These are phyloP conservation scores for Pseudogymnoascus sp. DNA, from an alignment of 2,329 filamentous ascomycete species.

Conservation along the genomic window DNA sequence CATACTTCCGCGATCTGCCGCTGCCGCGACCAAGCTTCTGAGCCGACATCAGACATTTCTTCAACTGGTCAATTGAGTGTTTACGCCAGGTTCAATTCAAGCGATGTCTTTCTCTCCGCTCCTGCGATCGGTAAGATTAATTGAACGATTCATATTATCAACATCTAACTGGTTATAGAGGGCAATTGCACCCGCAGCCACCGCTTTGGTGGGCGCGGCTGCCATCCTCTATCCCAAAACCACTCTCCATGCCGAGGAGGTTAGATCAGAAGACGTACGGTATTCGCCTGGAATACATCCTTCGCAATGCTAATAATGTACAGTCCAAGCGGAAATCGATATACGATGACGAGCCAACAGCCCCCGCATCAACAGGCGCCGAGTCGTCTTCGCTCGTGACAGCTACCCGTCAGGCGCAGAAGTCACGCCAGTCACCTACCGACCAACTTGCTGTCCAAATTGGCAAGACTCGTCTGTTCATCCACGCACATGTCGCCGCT, in stretches of 20 bases:
- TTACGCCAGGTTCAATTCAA: constrained; percentile 21
- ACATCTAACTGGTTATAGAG: constrained; percentile 30
- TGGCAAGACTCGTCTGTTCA: constrained; percentile 66
- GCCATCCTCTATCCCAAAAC: constrained; percentile 38
- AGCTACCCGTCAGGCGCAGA: constrained; percentile 30
- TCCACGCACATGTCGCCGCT: constrained; percentile 65
- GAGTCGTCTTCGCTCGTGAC: constrained; percentile 27
- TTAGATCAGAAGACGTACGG: constrained; percentile 20
- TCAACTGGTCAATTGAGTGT: constrained; percentile 17
- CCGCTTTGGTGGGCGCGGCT: constrained; percentile 33
- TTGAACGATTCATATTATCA: constrained; percentile 11
- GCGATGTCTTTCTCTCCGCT: constrained; percentile 45
- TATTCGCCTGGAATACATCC: neutral
- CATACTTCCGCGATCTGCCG: constrained; percentile 9
- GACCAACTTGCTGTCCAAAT: constrained; percentile 82
- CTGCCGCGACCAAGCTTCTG: constrained; percentile 9
- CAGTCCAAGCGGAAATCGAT: constrained; percentile 57
- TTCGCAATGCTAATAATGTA: neutral
- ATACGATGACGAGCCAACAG: constrained; percentile 57
- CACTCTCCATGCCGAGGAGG: constrained; percentile 39
- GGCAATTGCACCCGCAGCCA: constrained; percentile 38
- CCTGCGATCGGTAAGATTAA: constrained; percentile 39
- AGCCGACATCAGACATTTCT: constrained; percentile 9
- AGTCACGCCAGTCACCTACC: constrained; percentile 48
- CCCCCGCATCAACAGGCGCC: constrained; percentile 23